Evolutionary conservation across 371 early-diverging fungal genomes (phyloP), one percentile per base, ranked within the genome.

Genomic region (Actinomortierella wolfii): DNA sequence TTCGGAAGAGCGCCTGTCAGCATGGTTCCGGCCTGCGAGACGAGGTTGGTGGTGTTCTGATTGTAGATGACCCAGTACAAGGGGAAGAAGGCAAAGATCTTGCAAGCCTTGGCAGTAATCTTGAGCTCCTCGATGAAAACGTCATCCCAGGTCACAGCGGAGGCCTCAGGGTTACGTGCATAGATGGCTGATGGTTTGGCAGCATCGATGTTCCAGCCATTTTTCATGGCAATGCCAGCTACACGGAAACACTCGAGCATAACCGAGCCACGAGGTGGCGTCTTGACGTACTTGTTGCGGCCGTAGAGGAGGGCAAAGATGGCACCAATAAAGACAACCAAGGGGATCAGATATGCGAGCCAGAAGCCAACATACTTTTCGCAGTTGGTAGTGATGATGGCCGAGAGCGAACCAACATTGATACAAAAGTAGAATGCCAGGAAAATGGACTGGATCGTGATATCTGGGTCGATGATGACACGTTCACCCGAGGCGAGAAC

Each of bases 351-450:
- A 61, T 78, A 92, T 3, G 91, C 91, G 24, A 76, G 34, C 60
- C 68, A 76, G 54, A 60, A 76, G 34, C 64, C 67, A 56, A 60
- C 57, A 48, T 69, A 64, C 56, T 76, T 77, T 34, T 67, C 76
- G 13, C 61, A 44, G 39, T 61, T 63, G 28, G 78, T 71, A 9
- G 69, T 76, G 42, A 80, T 59, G 41, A 64, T 20, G 51, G 71
- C 24, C 47, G 76, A 29, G 47, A 91, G 83, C 17, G 89, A 81
- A 21, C 95, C 93, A 46, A 88, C 48, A 60, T 94, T 94, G 64
- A 96, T 90, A 51, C 89, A 79, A 83, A 89, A 89, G 78, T 94
- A 96, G 73, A 94, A 94, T 65, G 79, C 81, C 53, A 78, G 78
- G 71, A 89, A 89, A 46, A 85, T 79, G 39, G 78, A 70, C 62